phyloP scores from a whole-genome alignment of 306 rosid genomes.

The Gleditsia sinensis region DNA sequence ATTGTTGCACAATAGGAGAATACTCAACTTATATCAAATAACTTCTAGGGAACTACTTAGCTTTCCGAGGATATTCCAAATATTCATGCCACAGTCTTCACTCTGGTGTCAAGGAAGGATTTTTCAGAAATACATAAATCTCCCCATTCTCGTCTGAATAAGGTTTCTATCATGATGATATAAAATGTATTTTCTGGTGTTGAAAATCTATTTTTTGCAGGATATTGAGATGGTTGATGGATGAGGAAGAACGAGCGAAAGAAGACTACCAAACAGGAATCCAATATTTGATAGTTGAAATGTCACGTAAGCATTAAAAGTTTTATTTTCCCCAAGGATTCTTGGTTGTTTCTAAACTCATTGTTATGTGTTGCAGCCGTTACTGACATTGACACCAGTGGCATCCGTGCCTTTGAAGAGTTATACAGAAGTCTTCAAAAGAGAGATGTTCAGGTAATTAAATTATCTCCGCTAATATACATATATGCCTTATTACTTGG shows the following conservation, averaged over 20 bases:
- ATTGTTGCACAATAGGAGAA: background rate
- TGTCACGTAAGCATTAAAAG: slow-evolving; percentile 74
- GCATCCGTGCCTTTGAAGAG: slow-evolving; percentile 92
- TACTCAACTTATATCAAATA: background rate
- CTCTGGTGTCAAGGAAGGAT: background rate
- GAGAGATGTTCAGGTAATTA: slow-evolving; percentile 74
- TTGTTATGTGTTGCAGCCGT: slow-evolving; percentile 62
- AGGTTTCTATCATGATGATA: background rate
- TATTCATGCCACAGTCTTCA: background rate
- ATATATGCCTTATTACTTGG: background rate
- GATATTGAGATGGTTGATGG: slow-evolving; percentile 82
- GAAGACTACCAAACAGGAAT: slow-evolving; percentile 51
- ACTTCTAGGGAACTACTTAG: background rate
- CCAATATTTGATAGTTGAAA: slow-evolving; percentile 79
- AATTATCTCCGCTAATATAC: slow-evolving; percentile 3
- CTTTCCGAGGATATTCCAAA: background rate
- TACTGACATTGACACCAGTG: slow-evolving; percentile 94
- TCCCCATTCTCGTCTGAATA: background rate
- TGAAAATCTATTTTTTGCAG: slow-evolving; percentile 51
- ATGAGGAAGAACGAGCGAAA: slow-evolving; percentile 70
- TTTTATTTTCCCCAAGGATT: background rate
- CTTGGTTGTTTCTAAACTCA: background rate
- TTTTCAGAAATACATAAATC: background rate
- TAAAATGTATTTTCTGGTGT: background rate
- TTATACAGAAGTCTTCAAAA: slow-evolving; percentile 73